These are phyloP conservation scores for Vanderwaltozyma verrucispora DNA, from an alignment of 805 yeast genomes.

Conservation along the genomic window DNA sequence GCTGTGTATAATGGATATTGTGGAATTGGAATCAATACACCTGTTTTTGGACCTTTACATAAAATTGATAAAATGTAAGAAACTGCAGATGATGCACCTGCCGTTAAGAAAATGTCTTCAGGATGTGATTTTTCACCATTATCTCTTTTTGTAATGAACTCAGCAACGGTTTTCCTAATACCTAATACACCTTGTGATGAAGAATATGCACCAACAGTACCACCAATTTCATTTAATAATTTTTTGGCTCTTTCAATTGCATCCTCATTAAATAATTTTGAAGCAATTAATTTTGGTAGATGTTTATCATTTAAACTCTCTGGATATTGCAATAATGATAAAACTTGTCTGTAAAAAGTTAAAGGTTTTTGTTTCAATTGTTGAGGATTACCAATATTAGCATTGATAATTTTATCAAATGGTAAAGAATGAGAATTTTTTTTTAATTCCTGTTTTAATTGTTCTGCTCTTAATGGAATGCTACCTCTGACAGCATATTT, in stretches of 20 bases:
- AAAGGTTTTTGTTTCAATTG: constrained; percentile 90
- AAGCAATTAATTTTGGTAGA: constrained; percentile 3
- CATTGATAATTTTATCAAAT: constrained; percentile 67
- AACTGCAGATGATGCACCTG: constrained; percentile 96
- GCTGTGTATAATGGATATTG: constrained; percentile 98
- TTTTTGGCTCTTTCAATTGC: constrained; percentile 60
- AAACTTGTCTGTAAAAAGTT: constrained; percentile 89
- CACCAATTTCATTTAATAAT: constrained; percentile 48
- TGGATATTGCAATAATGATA: constrained; percentile 82
- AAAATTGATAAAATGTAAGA: constrained; percentile 62
- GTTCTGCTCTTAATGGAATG: constrained; percentile 90
- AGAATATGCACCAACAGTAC: constrained; percentile 92
- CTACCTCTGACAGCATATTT: constrained; percentile 94
- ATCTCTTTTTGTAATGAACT: constrained; percentile 71
- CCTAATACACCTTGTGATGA: constrained; percentile 77
- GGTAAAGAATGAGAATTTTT: constrained; percentile 56
- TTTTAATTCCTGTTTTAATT: constrained; percentile 48
- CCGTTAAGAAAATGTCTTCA: constrained; percentile 70
- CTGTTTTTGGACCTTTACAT: constrained; percentile 56
- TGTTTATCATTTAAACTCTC: constrained; percentile 35
- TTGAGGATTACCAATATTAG: constrained; percentile 97
- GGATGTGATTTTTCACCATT: constrained; percentile 59
- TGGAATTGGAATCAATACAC: constrained; percentile 90
- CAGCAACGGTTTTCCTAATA: constrained; percentile 70
- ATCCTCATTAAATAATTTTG: constrained; percentile 44